These are phyloP conservation scores for Alternaria panax DNA, from an alignment of 2,329 filamentous ascomycete genomes.

Conservation along the genomic window DNA sequence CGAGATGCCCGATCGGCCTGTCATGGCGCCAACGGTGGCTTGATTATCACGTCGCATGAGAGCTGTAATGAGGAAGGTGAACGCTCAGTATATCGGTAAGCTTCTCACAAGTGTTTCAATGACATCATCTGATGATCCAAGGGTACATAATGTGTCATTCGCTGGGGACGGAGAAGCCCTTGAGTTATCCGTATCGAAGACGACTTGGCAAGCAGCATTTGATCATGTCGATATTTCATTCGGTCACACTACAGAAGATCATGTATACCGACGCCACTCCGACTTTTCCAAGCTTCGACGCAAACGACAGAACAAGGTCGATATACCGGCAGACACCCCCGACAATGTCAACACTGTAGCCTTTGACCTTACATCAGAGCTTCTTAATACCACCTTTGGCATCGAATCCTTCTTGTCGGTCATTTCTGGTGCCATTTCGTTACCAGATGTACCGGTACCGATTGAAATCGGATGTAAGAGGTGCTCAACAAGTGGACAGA, in stretches of 20 bases:
- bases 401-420: conserved; percentile 25
- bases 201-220: conserved; percentile 42
- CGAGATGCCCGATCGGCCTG: conserved; percentile 38
- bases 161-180: conserved; percentile 36
- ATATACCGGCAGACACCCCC: conserved; percentile 32
- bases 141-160: conserved; percentile 32
- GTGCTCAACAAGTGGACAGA: conserved; percentile 42
- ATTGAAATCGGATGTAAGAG: conserved; percentile 47
- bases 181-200: conserved; percentile 34
- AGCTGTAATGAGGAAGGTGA: conserved; percentile 49
- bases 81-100: conserved; percentile 45
- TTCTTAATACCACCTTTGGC: conserved; percentile 36
- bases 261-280: conserved; percentile 39
- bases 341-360: conserved; percentile 27
- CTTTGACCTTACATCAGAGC: conserved; percentile 33
- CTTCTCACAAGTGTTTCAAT: background rate
- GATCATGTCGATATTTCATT: conserved; percentile 40
- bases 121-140: conserved; percentile 11
- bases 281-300: conserved; percentile 30
- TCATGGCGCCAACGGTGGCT: conserved; percentile 28
- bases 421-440: conserved; percentile 15
- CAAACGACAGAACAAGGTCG: conserved; percentile 26
- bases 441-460: conserved; percentile 28
- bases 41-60: conserved; percentile 49
- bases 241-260: conserved; percentile 41